Percentiles rank a stretch among this genome's conserved stretches.
phyloP scores from a whole-genome alignment of 768 basidiomycete genomes.

The Macrocybe gigantea region DNA sequence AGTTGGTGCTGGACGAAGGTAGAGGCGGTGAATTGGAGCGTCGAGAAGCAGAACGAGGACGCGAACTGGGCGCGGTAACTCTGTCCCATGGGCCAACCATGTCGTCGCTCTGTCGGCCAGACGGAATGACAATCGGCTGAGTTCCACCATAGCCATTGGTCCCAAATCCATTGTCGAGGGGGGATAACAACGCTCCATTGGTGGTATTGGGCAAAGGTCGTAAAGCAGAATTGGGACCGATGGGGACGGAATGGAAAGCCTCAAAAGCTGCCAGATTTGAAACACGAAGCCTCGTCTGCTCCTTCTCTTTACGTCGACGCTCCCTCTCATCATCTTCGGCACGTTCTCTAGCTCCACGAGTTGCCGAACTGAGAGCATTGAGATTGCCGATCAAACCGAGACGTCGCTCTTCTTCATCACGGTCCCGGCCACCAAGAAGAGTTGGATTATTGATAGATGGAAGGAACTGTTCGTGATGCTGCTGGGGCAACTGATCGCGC shows the following conservation, averaged over 20 bases:
- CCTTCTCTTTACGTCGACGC: constrained; percentile 48
- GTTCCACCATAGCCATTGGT: constrained; percentile 11
- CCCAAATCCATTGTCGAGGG: constrained; percentile 6
- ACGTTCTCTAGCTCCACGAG: constrained; percentile 57
- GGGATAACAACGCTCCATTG: constrained; percentile 13
- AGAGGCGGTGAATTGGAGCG: constrained; percentile 27
- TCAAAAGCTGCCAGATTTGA: constrained; percentile 55
- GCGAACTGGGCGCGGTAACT: constrained; percentile 13
- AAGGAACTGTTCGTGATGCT: constrained; percentile 12
- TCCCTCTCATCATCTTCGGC: constrained; percentile 55
- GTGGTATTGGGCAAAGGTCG: constrained; percentile 28
- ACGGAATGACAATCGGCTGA: constrained; percentile 2
- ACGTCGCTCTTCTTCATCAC: not conserved
- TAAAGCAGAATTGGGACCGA: constrained; percentile 18
- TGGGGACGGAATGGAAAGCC: constrained; percentile 66
- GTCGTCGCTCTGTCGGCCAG: constrained; percentile 7
- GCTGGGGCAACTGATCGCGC: constrained; percentile 21
- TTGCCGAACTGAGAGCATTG: constrained; percentile 17
- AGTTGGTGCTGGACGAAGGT: constrained; percentile 2
- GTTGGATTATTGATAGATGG: not conserved
- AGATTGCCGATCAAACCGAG: constrained; percentile 23
- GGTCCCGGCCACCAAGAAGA: no score
- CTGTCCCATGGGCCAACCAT: constrained; percentile 41
- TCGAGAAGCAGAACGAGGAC: constrained; percentile 23
- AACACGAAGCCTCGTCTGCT: constrained; percentile 33